These are phyloP conservation scores for Trichothecium roseum DNA, from an alignment of 2,329 filamentous ascomycete species.

Conservation along the genomic window DNA sequence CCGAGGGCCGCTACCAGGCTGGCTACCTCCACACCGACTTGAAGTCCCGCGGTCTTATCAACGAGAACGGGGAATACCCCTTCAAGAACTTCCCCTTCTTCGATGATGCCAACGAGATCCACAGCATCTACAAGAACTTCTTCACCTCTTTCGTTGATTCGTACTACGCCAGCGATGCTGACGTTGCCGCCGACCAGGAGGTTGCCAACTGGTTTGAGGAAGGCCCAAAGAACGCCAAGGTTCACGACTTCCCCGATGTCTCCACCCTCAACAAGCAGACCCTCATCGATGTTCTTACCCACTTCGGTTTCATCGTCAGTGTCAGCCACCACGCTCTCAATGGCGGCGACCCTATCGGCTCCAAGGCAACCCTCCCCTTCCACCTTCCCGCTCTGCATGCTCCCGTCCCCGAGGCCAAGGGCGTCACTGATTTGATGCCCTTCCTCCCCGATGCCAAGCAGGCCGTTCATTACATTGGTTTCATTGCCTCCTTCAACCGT, in stretches of 20 bases:
- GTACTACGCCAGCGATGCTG: conserved; percentile 26
- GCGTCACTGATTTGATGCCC: conserved; percentile 20
- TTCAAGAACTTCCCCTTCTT: conserved; percentile 32
- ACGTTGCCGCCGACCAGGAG: conserved; percentile 25
- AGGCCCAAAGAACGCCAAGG: conserved; percentile 22
- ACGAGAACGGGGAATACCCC: conserved; percentile 19
- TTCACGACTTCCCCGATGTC: conserved; percentile 28
- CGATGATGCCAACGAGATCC: conserved; percentile 28
- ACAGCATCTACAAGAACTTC: conserved; percentile 24
- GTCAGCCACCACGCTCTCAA: conserved; percentile 29
- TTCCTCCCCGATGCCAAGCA: conserved; percentile 21
- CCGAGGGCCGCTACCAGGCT: conserved; percentile 19
- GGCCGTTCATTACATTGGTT: conserved; percentile 23
- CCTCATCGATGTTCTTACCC: conserved; percentile 30
- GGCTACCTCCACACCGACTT: conserved; percentile 30
- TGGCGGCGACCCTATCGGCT: conserved; percentile 24
- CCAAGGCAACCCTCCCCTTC: conserved; percentile 26
- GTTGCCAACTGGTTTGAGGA: conserved; percentile 33
- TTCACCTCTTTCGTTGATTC: conserved; percentile 29
- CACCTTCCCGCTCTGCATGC: conserved; percentile 29
- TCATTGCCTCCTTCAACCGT: conserved; percentile 28
- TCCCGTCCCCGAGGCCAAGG: conserved; percentile 27
- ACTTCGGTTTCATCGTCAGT: conserved; percentile 16
- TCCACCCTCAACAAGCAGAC: conserved; percentile 10
- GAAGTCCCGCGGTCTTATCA: conserved; percentile 26